Percentiles rank a stretch among this genome's conserved stretches.
phyloP scores from a whole-genome alignment of 306 rosid species.

The Trichosanthes cucumerina region DNA sequence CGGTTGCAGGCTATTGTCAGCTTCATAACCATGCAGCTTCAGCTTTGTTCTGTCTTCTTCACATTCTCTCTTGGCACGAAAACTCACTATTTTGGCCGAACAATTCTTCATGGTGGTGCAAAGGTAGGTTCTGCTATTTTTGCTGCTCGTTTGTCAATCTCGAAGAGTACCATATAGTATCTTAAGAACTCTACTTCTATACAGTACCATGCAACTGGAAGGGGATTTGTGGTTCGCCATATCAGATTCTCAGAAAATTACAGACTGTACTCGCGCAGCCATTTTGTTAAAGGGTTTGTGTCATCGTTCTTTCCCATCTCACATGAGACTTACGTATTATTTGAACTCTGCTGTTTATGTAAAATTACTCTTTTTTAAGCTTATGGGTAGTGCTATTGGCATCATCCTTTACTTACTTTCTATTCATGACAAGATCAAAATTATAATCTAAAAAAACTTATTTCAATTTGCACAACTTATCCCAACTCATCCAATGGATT shows the following conservation, averaged over 20 bases:
- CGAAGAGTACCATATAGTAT: background rate
- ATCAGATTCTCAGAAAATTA: slow-evolving; percentile 87
- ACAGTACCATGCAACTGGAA: slow-evolving; percentile 96
- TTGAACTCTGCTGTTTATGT: background rate
- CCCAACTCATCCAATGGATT: no score
- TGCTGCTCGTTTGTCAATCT: slow-evolving; percentile 6
- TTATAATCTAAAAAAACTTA: background rate
- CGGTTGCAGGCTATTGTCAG: slow-evolving; percentile 72
- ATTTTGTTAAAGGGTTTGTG: slow-evolving; percentile 83
- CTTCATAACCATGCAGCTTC: slow-evolving; percentile 90
- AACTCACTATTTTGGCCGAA: slow-evolving; percentile 93
- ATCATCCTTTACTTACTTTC: background rate
- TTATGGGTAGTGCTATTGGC: background rate
- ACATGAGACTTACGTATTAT: background rate
- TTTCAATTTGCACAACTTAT: background rate
- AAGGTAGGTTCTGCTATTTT: slow-evolving; percentile 40
- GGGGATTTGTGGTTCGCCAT: slow-evolving; percentile 94
- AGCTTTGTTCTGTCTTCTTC: slow-evolving; percentile 84
- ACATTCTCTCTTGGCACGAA: slow-evolving; percentile 86
- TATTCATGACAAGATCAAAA: background rate
- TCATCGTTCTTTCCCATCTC: slow-evolving; percentile 16
- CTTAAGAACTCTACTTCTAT: slow-evolving; percentile 9
- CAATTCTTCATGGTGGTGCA: slow-evolving; percentile 98
- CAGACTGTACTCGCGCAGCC: slow-evolving; percentile 95
- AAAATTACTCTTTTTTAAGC: background rate